A percentile compares a stretch with the other conserved stretches of the same genome.
Conservation (phyloP, 208 protist genomes). For the Leishmania tarentolae region DNA sequence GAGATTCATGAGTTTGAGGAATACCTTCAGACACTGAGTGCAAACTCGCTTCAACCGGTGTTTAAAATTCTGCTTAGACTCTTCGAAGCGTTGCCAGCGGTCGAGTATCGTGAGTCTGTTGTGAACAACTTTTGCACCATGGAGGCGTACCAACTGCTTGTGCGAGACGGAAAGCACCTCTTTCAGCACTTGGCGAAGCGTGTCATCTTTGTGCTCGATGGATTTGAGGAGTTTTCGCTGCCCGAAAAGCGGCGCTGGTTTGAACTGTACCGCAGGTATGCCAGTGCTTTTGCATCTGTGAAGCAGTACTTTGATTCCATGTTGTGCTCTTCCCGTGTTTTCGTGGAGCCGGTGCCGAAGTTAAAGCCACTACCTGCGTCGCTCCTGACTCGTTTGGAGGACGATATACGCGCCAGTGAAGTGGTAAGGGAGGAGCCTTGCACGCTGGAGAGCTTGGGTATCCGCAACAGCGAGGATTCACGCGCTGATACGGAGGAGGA, state of each 20-base stretch:
- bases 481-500: slow-evolving; percentile 17
- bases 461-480: slow-evolving; percentile 23
- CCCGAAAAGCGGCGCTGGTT: slow-evolving; percentile 55
- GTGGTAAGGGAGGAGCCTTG: slow-evolving; percentile 34
- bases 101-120: slow-evolving; percentile 57
- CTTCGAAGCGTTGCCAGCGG: slow-evolving; percentile 36
- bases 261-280: slow-evolving; percentile 41
- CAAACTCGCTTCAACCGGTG: slow-evolving; percentile 30
- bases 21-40: slow-evolving; percentile 51
- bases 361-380: slow-evolving; percentile 57
- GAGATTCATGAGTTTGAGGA: slow-evolving; percentile 59
- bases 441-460: slow-evolving; percentile 61
- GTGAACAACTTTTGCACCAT: slow-evolving; percentile 83
- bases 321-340: slow-evolving; percentile 47
- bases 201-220: slow-evolving; percentile 62
- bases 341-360: slow-evolving; percentile 49
- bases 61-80: slow-evolving; percentile 46
- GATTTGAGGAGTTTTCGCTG: slow-evolving; percentile 57
- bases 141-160: slow-evolving; percentile 63
- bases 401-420: slow-evolving; percentile 40
- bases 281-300: slow-evolving; percentile 29
- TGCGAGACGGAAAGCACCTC: slow-evolving; percentile 64
- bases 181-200: slow-evolving; percentile 70
- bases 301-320: slow-evolving; percentile 61
- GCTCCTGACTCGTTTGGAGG: slow-evolving; percentile 44